Evolutionary conservation across 768 basidiomycete genomes (phyloP), one percentile per base, ranked within the genome.

Genomic region (Boletus pseudopeckii): DNA sequence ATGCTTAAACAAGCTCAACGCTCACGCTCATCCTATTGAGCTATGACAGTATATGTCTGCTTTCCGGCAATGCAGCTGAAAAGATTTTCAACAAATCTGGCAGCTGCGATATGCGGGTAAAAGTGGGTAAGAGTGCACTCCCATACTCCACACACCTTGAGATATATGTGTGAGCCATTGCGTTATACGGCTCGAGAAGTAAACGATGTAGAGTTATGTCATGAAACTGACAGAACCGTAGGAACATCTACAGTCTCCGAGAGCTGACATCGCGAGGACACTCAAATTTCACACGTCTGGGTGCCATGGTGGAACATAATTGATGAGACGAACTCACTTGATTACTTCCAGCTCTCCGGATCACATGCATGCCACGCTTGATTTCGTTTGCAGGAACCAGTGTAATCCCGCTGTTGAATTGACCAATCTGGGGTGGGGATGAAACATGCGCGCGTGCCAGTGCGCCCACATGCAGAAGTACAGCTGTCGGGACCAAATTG

Each of bases 1-100:
- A 43, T 6, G 39, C 9, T 9, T 15, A 40, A 37, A 44, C 33
- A 7, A 24, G 34, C 4, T 41, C 28, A 9, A 8, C 28, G 38
- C 63, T 59, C 54, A 64, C 63, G 22, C 36, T 65, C 63, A 65
- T 64, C 32, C 42, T 22, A 33, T 38, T 32, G 38, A 28, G 18
- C n/a, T 43, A 10, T 20, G 30, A 10, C 43, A 14, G 32, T 18
- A 3, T 41, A 24, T 30, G 17, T 20, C 10, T 45, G 30, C 28
- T 47, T 52, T 15, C 28, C 7, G 5, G 18, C 0, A 33, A 26
- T 14, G 34, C n/a, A 40, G 22, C 11, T 28, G 24, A 43, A 42
- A 20, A 4, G 8, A n/a, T 24, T 28, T 24, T 30, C 37, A 33
- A n/a, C 36, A 7, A 17, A 37, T 10, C 24, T 28, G 9, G 15